A percentile compares a stretch with the other conserved stretches of the same genome.
These are phyloP conservation scores for Camelina sativa DNA, from an alignment of 345 rosid genomes.

Conservation along the genomic window DNA sequence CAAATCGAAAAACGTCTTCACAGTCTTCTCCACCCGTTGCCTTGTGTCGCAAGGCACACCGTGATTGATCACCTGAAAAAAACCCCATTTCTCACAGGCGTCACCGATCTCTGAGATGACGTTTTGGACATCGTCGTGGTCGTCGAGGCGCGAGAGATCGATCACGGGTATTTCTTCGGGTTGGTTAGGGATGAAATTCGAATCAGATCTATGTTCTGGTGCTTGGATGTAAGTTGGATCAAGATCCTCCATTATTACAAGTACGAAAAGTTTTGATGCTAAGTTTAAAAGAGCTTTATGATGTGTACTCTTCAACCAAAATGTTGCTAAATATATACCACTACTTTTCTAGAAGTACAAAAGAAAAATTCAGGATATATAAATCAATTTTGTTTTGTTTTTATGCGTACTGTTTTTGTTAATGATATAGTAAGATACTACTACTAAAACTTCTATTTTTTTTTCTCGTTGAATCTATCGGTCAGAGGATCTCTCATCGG, in stretches of 20 bases:
- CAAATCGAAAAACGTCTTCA: slow-evolving; percentile 53
- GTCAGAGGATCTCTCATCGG: slow-evolving; percentile 13
- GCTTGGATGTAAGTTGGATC: slow-evolving; percentile 57
- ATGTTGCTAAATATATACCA: slow-evolving; percentile 6
- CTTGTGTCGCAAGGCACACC: slow-evolving; percentile 50
- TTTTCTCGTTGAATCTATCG: neutral
- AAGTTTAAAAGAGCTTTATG: slow-evolving; percentile 1
- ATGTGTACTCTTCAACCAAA: neutral
- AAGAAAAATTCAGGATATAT: neutral
- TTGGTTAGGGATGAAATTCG: slow-evolving; percentile 23
- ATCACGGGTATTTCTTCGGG: slow-evolving; percentile 56
- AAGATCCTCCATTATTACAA: slow-evolving; percentile 50
- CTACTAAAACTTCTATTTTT: neutral
- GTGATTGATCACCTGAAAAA: slow-evolving; percentile 60
- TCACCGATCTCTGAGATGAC: slow-evolving; percentile 50
- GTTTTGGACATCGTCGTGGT: slow-evolving; percentile 30
- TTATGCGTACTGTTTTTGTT: neutral
- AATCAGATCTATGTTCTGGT: slow-evolving; percentile 48
- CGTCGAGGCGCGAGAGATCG: slow-evolving; percentile 45
- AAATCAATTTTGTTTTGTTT: slow-evolving; percentile 9
- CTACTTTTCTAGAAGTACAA: neutral
- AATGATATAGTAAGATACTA: neutral
- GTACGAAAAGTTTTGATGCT: neutral
- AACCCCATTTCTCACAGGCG: slow-evolving; percentile 68
- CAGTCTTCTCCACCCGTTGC: slow-evolving; percentile 37